Conservation (phyloP, 805 yeast genomes). For the Wickerhamia fluorescens region DNA sequence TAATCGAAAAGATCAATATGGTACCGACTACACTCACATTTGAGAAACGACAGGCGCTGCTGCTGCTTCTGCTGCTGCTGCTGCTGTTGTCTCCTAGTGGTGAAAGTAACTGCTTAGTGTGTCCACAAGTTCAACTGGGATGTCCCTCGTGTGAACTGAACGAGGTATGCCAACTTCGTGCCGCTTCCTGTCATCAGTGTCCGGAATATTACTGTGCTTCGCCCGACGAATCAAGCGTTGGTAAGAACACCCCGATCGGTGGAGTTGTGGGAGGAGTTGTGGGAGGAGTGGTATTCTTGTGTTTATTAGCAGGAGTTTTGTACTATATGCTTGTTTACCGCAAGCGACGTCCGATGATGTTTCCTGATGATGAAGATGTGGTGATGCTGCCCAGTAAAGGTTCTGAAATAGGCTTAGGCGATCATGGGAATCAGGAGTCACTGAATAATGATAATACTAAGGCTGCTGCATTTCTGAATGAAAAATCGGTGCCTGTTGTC, state of each 20-base stretch:
- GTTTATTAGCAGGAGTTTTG: conserved; percentile 28
- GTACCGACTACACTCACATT: too few species aligned
- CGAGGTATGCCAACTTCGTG: conserved; percentile 48
- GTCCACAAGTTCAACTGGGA: too few species aligned
- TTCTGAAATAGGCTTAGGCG: too few species aligned
- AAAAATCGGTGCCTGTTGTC: conserved; percentile 1
- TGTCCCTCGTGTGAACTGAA: conserved; percentile 44
- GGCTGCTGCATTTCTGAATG: too few species aligned
- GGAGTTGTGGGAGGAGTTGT: conserved; percentile 70
- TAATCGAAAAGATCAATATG: too few species aligned
- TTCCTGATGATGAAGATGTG: conserved; percentile 19
- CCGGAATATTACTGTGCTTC: conserved; percentile 38
- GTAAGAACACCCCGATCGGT: conserved; percentile 23
- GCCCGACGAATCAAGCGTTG: conserved; percentile 4
- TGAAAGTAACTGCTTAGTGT: too few species aligned
- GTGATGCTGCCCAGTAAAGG: too few species aligned
- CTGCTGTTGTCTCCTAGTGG: too few species aligned
- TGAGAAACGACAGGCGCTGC: too few species aligned
- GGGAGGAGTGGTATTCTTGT: conserved; percentile 48
- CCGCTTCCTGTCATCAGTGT: conserved; percentile 53
- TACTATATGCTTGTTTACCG: conserved; percentile 28
- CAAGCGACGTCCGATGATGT: conserved; percentile 22
- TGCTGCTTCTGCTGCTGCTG: too few species aligned
- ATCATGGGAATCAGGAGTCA: too few species aligned
- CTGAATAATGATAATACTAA: too few species aligned